Base-by-base conservation (phyloP, 2,329 filamentous ascomycete genomes). In the Fusarium sambucinum region DNA sequence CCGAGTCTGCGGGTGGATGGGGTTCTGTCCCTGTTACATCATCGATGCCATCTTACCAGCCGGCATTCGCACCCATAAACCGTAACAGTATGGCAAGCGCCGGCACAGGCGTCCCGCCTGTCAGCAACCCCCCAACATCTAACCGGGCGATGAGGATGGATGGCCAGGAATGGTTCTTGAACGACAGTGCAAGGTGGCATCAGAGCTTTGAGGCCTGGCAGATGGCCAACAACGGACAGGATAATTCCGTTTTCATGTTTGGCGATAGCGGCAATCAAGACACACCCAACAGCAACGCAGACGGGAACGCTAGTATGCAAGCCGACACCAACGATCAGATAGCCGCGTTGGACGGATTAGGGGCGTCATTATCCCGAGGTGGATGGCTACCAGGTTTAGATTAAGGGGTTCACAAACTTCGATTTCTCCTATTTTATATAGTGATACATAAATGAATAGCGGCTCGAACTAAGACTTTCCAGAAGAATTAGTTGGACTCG, bases 171-270 rank as follows among this genome's bases (percentile, higher is more conserved):
- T 89, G 85, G 84, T 86, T 87, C 68, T 75, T 88, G 21, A 86
- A 82, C 54, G 86, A 88, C 61, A 83, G 86, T 19, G 85, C 84
- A 27, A 85, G 81, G 62, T 87, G 86, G 85, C 85, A 88, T 59
- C 84, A 87, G 55, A 83, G 86, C 62, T 88, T 88, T 70, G 82
- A 86, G 55, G 76, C 80, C 4, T 88, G 86, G 86, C 82, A 81
- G 33, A 74, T 82, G 55, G 75, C 77, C 29, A 73, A 70, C 55
- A 58, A 64, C 29, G 70, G 69, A 4, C 64, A 76, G 35, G 66
- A 72, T 25, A 71, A 63, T 12, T 68, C 71, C 14, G 63, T 76
- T 10, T 79, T 79, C 47, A 66, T 77, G 55, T 77, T 79, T 67
- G 64, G 71, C 29, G 65, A 72, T 19, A 59, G 63, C 32, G 57